Evolutionary conservation across 495 filamentous ascomycete genomes (phyloP), one percentile per base, ranked within the genome.

Genomic region (Opeltia flavorubescens): DNA sequence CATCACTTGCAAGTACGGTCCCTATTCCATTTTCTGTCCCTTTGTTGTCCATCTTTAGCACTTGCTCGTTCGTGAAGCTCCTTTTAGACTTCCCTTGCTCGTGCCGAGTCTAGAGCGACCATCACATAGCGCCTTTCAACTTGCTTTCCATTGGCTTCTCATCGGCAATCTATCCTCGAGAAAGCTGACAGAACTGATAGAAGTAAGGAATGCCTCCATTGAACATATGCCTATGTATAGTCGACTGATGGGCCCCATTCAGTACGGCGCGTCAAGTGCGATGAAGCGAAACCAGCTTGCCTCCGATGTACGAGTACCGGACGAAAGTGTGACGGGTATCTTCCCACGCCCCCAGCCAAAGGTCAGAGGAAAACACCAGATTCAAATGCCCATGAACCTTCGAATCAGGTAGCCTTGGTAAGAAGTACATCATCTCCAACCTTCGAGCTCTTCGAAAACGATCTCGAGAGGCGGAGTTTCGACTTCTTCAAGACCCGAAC

Each of bases 401-500:
- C 38, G 5, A 21, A 41, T 12, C 3, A 5, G 7, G 18, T 17
- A 25, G 5, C 11, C 13, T 8, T 41, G 17, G 1, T 41, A 21
- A 15, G 38, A 9, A 0, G 3, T 23, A 21, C 18, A 12, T 41
- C 38, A 3, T 41, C 38, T 25, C 46, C 43, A 5, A 15, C 15
- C 6, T 43, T 55, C 11, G 15, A 28, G 5, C 5, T 31, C n/a
- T 45, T 29, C 23, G 41, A 27, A 13, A 40, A 9, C 18, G 17
- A 47, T 11, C 28, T 46, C 5, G 78, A 83, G 51, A 66, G 67
- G 43, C 61, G 64, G 4, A 78, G 70, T 47, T 81, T 81, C 47
- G 69, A 79, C 51, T 64, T 78, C 39, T 80, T 82, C 49, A 67
- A 68, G 30, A 65, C 67, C 26, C 70, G 70, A 30, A 80, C 76